Base-by-base conservation (phyloP, 2,329 filamentous ascomycete species). In the Phyllosticta citribraziliensis region DNA sequence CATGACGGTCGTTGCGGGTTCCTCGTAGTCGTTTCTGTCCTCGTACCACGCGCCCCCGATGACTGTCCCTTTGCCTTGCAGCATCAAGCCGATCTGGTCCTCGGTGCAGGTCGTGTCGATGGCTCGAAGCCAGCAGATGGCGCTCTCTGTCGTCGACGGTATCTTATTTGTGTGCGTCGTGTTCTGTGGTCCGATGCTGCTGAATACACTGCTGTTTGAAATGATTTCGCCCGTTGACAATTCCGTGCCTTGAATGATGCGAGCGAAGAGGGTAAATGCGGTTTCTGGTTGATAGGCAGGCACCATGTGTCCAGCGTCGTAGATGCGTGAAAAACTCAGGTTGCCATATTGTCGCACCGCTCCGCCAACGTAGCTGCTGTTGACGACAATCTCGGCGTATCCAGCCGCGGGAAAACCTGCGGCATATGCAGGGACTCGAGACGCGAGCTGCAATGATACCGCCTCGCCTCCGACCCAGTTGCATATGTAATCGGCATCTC, bases 271-370 rank as follows among this genome's bases (percentile, higher is more conserved):
- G 3, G 74, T 77, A 67, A 79, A 82, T 0, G 77, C 76, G 0
- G 81, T 81, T 65, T 83, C 70, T 9, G 72, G 70, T n/a, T 74
- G 71, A 54, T 73, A 73, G 24, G 76, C 79, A 0, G 80, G 78
- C 1, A 81, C 75, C 58, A 80, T 75, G 65, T 83, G 81, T 3
- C 80, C 80, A 1, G 80, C 75, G 65, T 82, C 74, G 66, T 80
- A 83, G 60, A 82, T 74, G 14, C 79, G 74, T 5, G 74, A 75
- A 67, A 82, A 82, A 35, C 73, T 77, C 6, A 83, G 70, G 61
- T 92, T 92, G 11, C 87, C 89, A 67, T 84, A 89, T 71, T 94
- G 88, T 3, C 89, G 82, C 0, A 90, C 88, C 61, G 84, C 82
- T 20, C 89, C 90, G 57, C 84, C 88, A 68, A 85, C 83, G 72